Evolutionary conservation across 2,329 filamentous ascomycete genomes (phyloP).

Genomic region (Fusarium decemcellulare): DNA sequence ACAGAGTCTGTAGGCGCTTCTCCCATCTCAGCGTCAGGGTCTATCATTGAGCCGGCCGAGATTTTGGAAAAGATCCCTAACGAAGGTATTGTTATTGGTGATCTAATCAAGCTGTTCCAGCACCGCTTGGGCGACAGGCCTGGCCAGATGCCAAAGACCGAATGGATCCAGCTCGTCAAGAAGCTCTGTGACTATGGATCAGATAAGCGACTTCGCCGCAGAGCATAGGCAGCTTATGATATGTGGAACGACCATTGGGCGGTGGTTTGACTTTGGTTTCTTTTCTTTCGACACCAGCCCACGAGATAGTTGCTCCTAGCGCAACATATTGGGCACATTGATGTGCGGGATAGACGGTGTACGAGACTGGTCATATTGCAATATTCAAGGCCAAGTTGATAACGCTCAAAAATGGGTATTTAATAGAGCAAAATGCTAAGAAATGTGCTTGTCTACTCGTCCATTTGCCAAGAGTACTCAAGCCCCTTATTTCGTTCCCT

Average conservation of each 20-base stretch:
- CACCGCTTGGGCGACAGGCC: conserved; percentile 66
- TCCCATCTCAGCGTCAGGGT: conserved; percentile 53
- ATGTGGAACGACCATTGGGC: too few species aligned
- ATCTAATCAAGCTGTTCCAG: conserved; percentile 68
- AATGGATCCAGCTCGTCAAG: conserved; percentile 74
- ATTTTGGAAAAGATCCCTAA: conserved; percentile 68
- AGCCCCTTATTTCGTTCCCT: conserved; percentile 82
- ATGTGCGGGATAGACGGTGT: conserved; percentile 4
- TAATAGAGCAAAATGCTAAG: conserved; percentile 28
- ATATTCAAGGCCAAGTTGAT: conserved; percentile 1
- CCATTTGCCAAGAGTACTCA: conserved; percentile 97
- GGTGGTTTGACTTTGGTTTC: conserved; percentile 16
- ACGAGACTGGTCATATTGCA: neutral
- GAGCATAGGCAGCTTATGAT: conserved; percentile 44
- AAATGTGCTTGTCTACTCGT: conserved; percentile 70
- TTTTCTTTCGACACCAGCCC: neutral
- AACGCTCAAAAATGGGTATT: conserved; percentile 44
- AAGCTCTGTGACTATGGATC: conserved; percentile 66
- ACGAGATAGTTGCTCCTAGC: neutral
- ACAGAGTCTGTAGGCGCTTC: conserved; percentile 44
- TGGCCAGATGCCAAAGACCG: conserved; percentile 65
- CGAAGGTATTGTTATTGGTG: conserved; percentile 68
- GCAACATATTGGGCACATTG: neutral
- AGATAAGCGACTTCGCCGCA: conserved; percentile 67
- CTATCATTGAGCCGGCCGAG: conserved; percentile 64